Evolutionary conservation across 2,329 filamentous ascomycete species (phyloP), one percentile per base, ranked within the genome.

Genomic region (Nemania sp.): DNA sequence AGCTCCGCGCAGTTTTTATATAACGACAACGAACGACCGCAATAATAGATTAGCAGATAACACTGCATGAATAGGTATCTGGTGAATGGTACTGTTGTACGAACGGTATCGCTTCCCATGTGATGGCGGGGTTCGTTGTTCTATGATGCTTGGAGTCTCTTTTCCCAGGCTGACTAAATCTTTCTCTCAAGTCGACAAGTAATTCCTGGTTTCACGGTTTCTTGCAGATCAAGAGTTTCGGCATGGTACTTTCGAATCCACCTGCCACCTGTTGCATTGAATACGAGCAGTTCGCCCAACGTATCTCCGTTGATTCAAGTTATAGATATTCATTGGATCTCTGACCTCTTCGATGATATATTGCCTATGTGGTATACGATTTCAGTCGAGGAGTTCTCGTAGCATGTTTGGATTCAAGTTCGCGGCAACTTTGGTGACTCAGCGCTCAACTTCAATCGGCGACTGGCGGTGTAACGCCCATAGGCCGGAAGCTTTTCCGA

Each of bases 161-260:
- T 32, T 50, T 7, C 50, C 51, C 21, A 18, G 48, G 46, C 20
- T 50, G 37, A 34, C 34, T 55, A 34, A 57, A 32, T 56, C 53
- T 29, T 29, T 60, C 60, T 63, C 65, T 63, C 39, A 57, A 60
- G 39, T 62, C 59, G 64, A 65, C 54, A 64, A 59, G 9, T 55
- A 60, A 54, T 60, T 66, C 64, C 63, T 63, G 65, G 49, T 50
- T 57, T 55, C 55, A 63, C 64, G 68, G 69, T 67, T 59, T 70
- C 67, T 62, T 70, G 68, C 69, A 71, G 65, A 65, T 63, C 65
- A 66, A 70, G 67, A 55, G 68, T 57, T 54, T 42, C 54, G 66
- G 62, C 64, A 69, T 60, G 68, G 68, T 69, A 70, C 67, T 65
- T 66, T 66, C 58, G 39, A 61, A 49, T 45, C 60, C 63, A 59